Base-by-base conservation (phyloP, 176 grass and related monocot species). In the Luzula sylvatica region DNA sequence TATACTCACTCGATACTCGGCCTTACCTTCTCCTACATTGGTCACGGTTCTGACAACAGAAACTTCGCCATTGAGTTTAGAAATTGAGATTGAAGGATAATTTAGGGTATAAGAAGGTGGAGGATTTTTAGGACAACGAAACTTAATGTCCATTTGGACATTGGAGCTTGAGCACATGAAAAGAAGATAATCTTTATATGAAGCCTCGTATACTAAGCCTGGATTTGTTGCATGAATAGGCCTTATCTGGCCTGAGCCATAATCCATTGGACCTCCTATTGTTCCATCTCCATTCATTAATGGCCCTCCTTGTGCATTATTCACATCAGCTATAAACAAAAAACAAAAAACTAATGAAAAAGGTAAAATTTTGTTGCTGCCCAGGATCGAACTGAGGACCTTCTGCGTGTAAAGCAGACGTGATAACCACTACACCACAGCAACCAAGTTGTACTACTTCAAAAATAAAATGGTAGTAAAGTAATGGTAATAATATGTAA, bases 401-500 rank as follows among this genome's bases (percentile, higher is more conserved):
- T 82, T 78, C 73, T 82, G 78, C 74, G 78, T 78, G 83, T 87
- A 94, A 94, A 75, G 83, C 88, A 83, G 79, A 94, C 88, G 88
- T 87, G 88, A 94, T 87, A 82, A 78, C 83, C 77, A 82, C 83
- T 87, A 71, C 83, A 75, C 78, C 83, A 82, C 78, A 82, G 65
- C 73, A 87, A 82, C 83, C 8, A 22, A 1, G 1, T 58, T 19
- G 7, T 1, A 16, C 3, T 35, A 15, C 11, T 18, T 32, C 16
- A 3, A 17, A n/a, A n/a, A n/a, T n/a, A n/a, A n/a, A 35, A 35
- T 35, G 9, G 9, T 35, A 35, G 9, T 35, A 35, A 35, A 35
- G 9, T 35, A 35, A 35, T 35, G 9, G 0, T 35, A 35, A 35
- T 35, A 2, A 35, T 35, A 2, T 7, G 5, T 11, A 38, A 42